Evolutionary conservation across 345 rosid species (phyloP).

Genomic region (Gossypium australe): DNA sequence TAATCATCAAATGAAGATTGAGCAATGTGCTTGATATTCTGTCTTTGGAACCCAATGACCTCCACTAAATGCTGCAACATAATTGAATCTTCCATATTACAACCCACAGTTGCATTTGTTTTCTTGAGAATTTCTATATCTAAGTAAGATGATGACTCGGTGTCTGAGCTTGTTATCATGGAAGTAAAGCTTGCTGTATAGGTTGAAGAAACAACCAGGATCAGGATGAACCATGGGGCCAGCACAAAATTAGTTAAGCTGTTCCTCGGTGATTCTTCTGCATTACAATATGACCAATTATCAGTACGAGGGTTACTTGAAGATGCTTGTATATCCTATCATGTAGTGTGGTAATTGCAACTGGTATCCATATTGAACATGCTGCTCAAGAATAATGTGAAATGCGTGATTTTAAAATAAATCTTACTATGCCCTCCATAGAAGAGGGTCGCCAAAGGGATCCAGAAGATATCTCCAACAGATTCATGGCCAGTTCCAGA

Average conservation of each 20-base stretch:
- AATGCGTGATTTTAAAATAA: not conserved
- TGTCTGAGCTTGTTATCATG: conserved; percentile 14
- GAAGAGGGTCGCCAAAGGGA: conserved; percentile 15
- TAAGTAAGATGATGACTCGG: not conserved
- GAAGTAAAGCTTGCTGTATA: conserved; percentile 18
- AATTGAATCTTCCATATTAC: conserved; percentile 13
- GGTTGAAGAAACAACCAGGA: conserved; percentile 12
- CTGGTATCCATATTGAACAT: not conserved
- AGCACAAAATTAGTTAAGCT: conserved; percentile 12
- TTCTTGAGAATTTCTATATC: conserved; percentile 13
- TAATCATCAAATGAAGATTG: conserved; percentile 12
- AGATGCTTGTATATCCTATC: too few species aligned
- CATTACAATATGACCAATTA: not conserved
- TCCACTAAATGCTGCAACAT: not conserved
- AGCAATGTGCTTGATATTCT: conserved; percentile 11
- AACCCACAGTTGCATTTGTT: conserved; percentile 17
- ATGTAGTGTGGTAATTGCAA: conserved; percentile 1
- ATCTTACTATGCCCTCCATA: conserved; percentile 4
- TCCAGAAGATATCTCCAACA: conserved; percentile 4
- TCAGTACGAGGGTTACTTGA: too few species aligned
- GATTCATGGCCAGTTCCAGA: not conserved
- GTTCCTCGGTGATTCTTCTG: conserved; percentile 15
- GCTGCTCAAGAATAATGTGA: not conserved
- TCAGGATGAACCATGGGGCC: conserved; percentile 22
- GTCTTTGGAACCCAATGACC: not conserved